Base-by-base conservation (phyloP, 2,329 filamentous ascomycete species). In the Sclerotinia sclerotiorum region DNA sequence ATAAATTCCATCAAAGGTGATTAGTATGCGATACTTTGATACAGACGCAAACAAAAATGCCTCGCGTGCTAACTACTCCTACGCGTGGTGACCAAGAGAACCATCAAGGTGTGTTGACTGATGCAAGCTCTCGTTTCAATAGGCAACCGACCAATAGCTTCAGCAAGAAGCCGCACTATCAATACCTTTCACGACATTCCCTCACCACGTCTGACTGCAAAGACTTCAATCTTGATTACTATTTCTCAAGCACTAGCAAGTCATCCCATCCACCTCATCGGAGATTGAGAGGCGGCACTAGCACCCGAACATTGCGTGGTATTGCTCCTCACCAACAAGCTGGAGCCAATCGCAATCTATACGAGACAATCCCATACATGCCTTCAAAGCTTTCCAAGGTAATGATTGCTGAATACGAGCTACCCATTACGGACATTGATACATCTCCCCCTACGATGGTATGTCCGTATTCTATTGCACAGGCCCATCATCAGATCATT, bases 321-420 rank as follows among this genome's bases (percentile, higher is more conserved):
- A 19, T 62, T 46, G 56, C 56, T n/a, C 46, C 24, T 19, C 13
- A 39, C 39, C 48, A 62, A 7, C 35, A 35, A 46, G 27, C 24
- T 42, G 27, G 24, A 32, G 35, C 27, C 15, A 42, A 48, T 54
- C 35, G 8, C 35, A 54, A 1, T 35, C 39, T 39, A 35, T 35
- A 63, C 56, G 48, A 67, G 24, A 55, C 48, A 32, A 32, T 4
- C 6, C 48, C 57, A 24, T 15, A 24, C 6, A 63, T 27, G n/a
- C 57, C 48, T 35, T 67, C 56, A 11, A 62, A 62, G 42, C 65
- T 67, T 21, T 67, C 65, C 29, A 48, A 67, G 35, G 65, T 62
- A 27, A 62, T 62, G 57, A 52, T 54, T 44, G 48, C 56, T 15
- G 32, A 62, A 15, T 55, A 63, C 57, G 24, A 35, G 46, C 46